These are phyloP conservation scores for Talaromyces sp. DNA, from an alignment of 2,329 filamentous ascomycete genomes.

Conservation along the genomic window DNA sequence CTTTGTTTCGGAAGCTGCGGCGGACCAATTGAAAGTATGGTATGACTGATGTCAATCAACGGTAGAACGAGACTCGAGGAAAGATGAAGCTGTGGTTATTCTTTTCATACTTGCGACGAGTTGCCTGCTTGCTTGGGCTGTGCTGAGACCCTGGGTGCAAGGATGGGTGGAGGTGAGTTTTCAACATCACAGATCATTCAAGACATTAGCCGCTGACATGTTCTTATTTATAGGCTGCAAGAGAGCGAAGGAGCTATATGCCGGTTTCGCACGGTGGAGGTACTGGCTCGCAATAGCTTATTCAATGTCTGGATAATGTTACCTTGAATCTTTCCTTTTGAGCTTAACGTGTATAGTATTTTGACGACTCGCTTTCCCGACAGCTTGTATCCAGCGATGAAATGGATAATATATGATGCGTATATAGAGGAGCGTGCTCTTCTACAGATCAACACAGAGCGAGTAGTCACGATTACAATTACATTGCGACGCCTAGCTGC, in stretches of 20 bases:
- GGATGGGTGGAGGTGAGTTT: conserved; percentile 49
- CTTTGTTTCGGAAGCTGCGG: background rate
- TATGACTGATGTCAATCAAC: conserved; percentile 9
- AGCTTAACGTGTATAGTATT: background rate
- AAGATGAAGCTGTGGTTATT: conserved; percentile 61
- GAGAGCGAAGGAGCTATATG: conserved; percentile 49
- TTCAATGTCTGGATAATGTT: background rate
- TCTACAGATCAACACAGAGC: background rate
- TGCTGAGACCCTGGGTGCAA: conserved; percentile 55
- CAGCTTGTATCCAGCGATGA: background rate
- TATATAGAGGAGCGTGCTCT: background rate
- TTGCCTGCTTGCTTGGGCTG: conserved; percentile 56
- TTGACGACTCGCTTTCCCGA: background rate
- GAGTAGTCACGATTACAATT: background rate
- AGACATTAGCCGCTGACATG: conserved; percentile 2
- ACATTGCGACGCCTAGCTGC: background rate
- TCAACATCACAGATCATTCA: background rate
- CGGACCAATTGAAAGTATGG: too few species aligned
- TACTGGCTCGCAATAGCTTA: background rate
- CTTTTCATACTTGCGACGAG: conserved; percentile 62
- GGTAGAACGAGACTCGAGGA: conserved; percentile 59
- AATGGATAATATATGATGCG: background rate
- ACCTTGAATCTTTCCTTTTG: background rate
- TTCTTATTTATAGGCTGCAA: conserved; percentile 34
- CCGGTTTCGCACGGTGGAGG: conserved; percentile 36